These are phyloP conservation scores for Pichia heedii DNA, from an alignment of 805 yeast species.

Conservation along the genomic window DNA sequence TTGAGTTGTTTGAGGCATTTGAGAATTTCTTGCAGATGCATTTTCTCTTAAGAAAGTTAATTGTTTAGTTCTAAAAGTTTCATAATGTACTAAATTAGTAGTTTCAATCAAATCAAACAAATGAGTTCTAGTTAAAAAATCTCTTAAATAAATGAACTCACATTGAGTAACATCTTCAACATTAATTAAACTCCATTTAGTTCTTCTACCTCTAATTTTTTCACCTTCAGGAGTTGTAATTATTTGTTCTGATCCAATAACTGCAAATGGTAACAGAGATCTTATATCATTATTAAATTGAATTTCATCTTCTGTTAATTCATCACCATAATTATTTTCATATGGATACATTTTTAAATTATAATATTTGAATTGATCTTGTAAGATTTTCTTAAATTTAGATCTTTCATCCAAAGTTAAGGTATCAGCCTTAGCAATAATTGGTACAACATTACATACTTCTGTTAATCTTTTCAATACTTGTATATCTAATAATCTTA, in stretches of 20 bases:
- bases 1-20: constrained; percentile 15
- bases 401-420: constrained; percentile 80
- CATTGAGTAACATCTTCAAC: constrained; percentile 93
- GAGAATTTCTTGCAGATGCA: constrained; percentile 40
- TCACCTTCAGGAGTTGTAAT: constrained; percentile 64
- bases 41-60: constrained; percentile 88
- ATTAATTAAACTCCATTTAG: constrained; percentile 88
- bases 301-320: constrained; percentile 56
- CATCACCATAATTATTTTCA: constrained; percentile 34
- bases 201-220: constrained; percentile 79
- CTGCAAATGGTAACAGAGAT: constrained; percentile 83
- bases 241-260: constrained; percentile 82
- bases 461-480: constrained; percentile 80
- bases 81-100: constrained; percentile 82
- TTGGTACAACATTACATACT: constrained; percentile 88
- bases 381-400: constrained; percentile 65
- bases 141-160: constrained; percentile 90
- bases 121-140: constrained; percentile 90
- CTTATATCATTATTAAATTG: constrained; percentile 69
- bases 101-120: constrained; percentile 93
- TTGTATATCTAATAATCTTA: constrained; percentile 71
- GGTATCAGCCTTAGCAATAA: constrained; percentile 89
- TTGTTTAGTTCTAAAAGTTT: constrained; percentile 88
- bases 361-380: constrained; percentile 65
- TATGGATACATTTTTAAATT: constrained; percentile 77